Evolutionary conservation across 306 rosid species (phyloP).

Genomic region (Dicorynia guianensis): DNA sequence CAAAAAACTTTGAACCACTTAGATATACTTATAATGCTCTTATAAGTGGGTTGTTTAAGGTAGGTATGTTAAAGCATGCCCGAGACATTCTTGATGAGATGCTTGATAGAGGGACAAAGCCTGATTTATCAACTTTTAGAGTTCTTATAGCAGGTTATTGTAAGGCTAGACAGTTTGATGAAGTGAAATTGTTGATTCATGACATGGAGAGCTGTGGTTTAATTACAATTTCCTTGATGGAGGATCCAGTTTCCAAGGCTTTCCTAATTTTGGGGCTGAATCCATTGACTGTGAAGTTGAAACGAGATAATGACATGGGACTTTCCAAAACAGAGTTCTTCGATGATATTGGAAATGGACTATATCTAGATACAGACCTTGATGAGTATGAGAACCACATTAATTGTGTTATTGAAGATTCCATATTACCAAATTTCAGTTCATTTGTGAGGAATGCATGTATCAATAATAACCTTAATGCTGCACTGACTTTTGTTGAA

Average conservation of each 20-base stretch:
- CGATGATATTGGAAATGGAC: slow-evolving; percentile 88
- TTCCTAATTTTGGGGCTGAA: slow-evolving; percentile 77
- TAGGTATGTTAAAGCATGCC: slow-evolving; percentile 68
- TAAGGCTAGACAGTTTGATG: slow-evolving; percentile 71
- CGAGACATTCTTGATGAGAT: slow-evolving; percentile 71
- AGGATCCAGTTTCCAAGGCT: slow-evolving; percentile 68
- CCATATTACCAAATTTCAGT: slow-evolving; percentile 65
- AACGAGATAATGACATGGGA: slow-evolving; percentile 66
- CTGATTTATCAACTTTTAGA: slow-evolving; percentile 67
- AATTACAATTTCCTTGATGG: slow-evolving; percentile 51
- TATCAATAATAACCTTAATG: slow-evolving; percentile 48
- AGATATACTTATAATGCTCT: slow-evolving; percentile 75
- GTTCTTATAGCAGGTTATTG: slow-evolving; percentile 90
- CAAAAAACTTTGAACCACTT: slow-evolving; percentile 53
- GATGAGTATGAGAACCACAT: slow-evolving; percentile 74
- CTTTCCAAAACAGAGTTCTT: slow-evolving; percentile 77
- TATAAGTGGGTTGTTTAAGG: slow-evolving; percentile 70
- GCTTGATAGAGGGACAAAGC: slow-evolving; percentile 71
- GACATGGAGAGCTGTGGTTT: slow-evolving; percentile 73
- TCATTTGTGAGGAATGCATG: slow-evolving; percentile 56
- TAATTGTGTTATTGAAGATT: slow-evolving; percentile 60
- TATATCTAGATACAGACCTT: slow-evolving; percentile 83
- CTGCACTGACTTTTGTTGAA: slow-evolving; percentile 58
- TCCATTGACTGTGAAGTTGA: slow-evolving; percentile 72
- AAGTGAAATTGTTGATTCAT: slow-evolving; percentile 57